Evolutionary conservation across 1,284 basidiomycete genomes (phyloP).

Genomic region (Boletus mariae): DNA sequence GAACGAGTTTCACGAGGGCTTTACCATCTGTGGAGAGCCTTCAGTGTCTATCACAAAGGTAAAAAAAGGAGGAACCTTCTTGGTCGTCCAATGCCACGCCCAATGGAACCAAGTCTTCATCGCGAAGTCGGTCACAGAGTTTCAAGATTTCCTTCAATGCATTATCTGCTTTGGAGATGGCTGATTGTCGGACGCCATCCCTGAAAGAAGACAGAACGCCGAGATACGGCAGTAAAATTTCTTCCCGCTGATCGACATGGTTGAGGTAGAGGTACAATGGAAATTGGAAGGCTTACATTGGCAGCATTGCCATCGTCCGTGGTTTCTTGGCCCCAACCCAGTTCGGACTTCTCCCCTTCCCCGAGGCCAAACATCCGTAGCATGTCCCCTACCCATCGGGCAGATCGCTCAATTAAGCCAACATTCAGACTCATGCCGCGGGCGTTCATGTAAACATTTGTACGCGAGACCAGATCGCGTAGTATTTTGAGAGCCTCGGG

Average conservation of each 20-base stretch:
- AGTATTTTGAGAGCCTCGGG: constrained; percentile 78
- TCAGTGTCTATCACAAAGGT: neutral
- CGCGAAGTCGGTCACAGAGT: constrained; percentile 87
- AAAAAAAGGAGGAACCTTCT: constrained; percentile 56
- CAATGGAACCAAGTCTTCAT: constrained; percentile 86
- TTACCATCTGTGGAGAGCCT: constrained; percentile 65
- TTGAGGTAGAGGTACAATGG: constrained; percentile 2
- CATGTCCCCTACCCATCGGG: constrained; percentile 87
- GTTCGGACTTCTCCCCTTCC: constrained; percentile 64
- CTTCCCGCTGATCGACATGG: constrained; percentile 60
- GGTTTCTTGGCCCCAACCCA: constrained; percentile 70
- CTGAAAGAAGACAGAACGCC: constrained; percentile 86
- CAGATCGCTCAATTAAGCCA: constrained; percentile 67
- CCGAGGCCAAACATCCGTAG: constrained; percentile 94
- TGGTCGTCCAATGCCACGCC: constrained; percentile 97
- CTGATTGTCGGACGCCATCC: constrained; percentile 81
- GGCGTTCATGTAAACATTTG: constrained; percentile 85
- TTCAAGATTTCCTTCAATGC: constrained; percentile 76
- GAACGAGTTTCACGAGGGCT: constrained; percentile 90
- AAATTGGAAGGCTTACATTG: constrained; percentile 50
- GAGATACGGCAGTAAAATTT: constrained; percentile 87
- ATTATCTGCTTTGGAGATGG: constrained; percentile 67
- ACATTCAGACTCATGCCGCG: constrained; percentile 65
- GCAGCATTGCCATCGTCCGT: constrained; percentile 38
- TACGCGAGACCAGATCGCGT: constrained; percentile 81